Conservation (phyloP, 768 basidiomycete species). For the Podaxis sp. region DNA sequence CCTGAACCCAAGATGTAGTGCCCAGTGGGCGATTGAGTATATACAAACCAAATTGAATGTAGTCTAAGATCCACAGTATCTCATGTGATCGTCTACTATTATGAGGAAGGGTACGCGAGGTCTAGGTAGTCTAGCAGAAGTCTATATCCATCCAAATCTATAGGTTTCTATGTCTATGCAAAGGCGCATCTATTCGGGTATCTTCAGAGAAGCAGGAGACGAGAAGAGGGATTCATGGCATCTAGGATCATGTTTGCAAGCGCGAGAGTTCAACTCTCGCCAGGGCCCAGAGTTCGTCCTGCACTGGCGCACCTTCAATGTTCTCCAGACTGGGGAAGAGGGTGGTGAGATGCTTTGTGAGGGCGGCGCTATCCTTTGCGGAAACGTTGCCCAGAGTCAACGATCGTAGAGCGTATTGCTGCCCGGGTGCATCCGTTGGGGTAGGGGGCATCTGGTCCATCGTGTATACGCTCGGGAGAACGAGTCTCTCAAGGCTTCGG, state of each 20-base stretch:
- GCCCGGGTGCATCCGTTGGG: background rate
- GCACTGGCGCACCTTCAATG: background rate
- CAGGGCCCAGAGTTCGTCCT: background rate
- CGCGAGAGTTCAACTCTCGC: background rate
- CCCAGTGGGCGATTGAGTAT: background rate
- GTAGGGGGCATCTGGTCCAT: background rate
- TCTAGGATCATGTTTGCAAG: background rate
- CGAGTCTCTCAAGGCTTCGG: constrained; percentile 10
- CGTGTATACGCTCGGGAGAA: background rate
- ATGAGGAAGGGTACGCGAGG: background rate
- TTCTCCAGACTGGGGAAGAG: background rate
- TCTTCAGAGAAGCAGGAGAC: background rate
- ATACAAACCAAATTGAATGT: background rate
- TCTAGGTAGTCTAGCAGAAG: background rate
- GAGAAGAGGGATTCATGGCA: background rate
- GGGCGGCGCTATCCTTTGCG: background rate
- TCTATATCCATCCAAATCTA: background rate
- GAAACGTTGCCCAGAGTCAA: background rate
- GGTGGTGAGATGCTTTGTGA: background rate
- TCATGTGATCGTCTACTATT: background rate
- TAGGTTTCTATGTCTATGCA: background rate
- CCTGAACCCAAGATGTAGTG: constrained; percentile 6
- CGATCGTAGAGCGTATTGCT: background rate
- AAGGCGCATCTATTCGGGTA: background rate
- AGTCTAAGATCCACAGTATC: background rate